Evolutionary conservation across 495 filamentous ascomycete species (phyloP).

Genomic region (Daldinia childiae): DNA sequence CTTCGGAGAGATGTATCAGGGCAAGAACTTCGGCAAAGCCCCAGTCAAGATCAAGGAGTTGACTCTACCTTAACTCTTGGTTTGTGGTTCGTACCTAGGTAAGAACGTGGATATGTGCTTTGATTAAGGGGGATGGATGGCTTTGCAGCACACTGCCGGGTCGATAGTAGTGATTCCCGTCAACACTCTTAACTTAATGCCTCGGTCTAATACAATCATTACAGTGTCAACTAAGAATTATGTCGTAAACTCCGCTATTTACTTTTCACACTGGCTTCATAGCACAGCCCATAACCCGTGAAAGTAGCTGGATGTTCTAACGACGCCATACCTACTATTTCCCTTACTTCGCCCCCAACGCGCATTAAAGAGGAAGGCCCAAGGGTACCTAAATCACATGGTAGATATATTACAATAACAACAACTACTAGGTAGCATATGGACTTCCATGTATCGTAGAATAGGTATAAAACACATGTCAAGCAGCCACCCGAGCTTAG

Average conservation of each 20-base stretch:
- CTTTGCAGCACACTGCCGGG: too few relatives aligned
- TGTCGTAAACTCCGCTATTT: too few relatives aligned
- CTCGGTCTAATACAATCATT: too few relatives aligned
- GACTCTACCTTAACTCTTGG: too few relatives aligned
- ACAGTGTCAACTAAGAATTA: too few relatives aligned
- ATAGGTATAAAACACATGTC: neutral
- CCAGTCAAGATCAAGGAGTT: conserved; percentile 71
- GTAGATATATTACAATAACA: neutral
- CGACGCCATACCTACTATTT: neutral
- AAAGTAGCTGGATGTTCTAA: neutral
- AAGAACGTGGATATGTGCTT: too few relatives aligned
- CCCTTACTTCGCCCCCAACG: neutral
- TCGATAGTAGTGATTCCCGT: too few relatives aligned
- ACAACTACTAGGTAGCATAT: too few relatives aligned
- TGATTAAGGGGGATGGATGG: too few relatives aligned
- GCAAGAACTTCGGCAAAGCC: conserved; percentile 92
- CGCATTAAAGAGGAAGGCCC: neutral
- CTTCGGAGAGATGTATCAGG: conserved; percentile 49
- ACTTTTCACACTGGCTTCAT: neutral
- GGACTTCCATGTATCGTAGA: neutral
- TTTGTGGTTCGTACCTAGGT: too few relatives aligned
- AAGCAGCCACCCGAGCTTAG: neutral
- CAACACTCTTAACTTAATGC: too few relatives aligned
- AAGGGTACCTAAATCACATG: too few relatives aligned
- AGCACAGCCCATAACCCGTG: neutral